A percentile compares a stretch with the other conserved stretches of the same genome.
phyloP scores from a whole-genome alignment of 2,329 filamentous ascomycete species.

The Annulohypoxylon truncatum region DNA sequence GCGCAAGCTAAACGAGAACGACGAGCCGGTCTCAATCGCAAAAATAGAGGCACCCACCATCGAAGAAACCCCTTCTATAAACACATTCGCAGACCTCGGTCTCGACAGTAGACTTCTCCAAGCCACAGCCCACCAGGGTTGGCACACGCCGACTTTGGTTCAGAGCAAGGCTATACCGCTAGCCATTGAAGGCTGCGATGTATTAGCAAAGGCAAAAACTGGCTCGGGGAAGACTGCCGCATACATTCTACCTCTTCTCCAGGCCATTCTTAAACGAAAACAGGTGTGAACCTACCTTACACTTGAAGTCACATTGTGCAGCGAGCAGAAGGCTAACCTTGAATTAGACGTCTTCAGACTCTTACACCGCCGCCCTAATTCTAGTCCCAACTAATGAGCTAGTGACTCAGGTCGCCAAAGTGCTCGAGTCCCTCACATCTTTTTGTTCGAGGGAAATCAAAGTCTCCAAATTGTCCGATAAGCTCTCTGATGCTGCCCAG shows the following conservation, averaged over 20 bases:
- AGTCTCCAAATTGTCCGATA: conserved; percentile 87
- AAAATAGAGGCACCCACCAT: conserved; percentile 44
- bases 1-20: conserved; percentile 69
- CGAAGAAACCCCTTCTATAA: conserved; percentile 39
- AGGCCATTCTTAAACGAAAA: conserved; percentile 84
- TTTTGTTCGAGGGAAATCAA: conserved; percentile 89
- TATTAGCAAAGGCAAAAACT: conserved; percentile 92
- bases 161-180: conserved; percentile 90
- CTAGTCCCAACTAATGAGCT: conserved; percentile 95
- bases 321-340: conserved; percentile 16
- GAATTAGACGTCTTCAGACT: conserved; percentile 60
- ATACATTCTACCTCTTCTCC: conserved; percentile 89
- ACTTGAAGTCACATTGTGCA: background rate
- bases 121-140: conserved; percentile 85
- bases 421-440: conserved; percentile 78
- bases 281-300: conserved; percentile 56
- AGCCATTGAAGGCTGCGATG: conserved; percentile 86
- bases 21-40: conserved; percentile 58
- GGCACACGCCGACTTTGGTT: conserved; percentile 86
- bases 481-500: conserved; percentile 89
- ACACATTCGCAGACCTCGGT: conserved; percentile 79
- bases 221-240: conserved; percentile 98
- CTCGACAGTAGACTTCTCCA: conserved; percentile 89
- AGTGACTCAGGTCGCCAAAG: conserved; percentile 87
- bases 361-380: conserved; percentile 79